Evolutionary conservation across 202 grass and related monocot genomes (phyloP), one percentile per base, ranked within the genome.

Genomic region (Saccharum hybrid): DNA sequence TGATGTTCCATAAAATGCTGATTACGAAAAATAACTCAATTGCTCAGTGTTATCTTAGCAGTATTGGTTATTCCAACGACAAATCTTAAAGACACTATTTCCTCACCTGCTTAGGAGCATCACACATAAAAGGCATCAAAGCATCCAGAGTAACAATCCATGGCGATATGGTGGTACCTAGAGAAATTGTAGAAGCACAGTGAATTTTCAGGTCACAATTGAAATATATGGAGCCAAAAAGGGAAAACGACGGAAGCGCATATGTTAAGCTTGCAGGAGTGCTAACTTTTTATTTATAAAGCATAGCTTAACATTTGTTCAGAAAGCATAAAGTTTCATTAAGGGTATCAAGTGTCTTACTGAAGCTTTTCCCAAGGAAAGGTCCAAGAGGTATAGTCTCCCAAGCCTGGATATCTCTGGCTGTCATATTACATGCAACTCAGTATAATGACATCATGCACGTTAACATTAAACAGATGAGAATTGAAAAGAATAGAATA

Each of bases 61-160:
- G 0, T 23, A 60, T 23, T 10, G 4, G 8, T 59, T 81, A 51
- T 49, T 54, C 41, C 42, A 12, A 39, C 11, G 14, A 11, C 11
- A 81, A 86, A 39, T 72, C 52, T 64, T 63, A 81, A 80, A 46
- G 14, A 68, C 45, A 81, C 65, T 62, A 74, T 86, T 66, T 81
- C 2, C 23, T 70, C 74, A 94, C 93, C 96, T 98, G 96, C 68
- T 86, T 90, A 83, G 96, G 93, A 66, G 93, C 96, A 49, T 92
- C 66, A 84, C 93, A 98, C 63, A 84, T 73, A 72, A 96, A 98
- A 75, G 93, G 91, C 83, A 96, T 92, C 43, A 98, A 88, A 60
- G 96, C 96, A 92, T 98, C 96, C 65, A 98, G 56, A 56, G 96
- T 98, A 76, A 98, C 96, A 81, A 98, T 95, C 96, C 96, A 98